Evolutionary conservation across 2,329 filamentous ascomycete species (phyloP).

Genomic region (Colletotrichum sp.): DNA sequence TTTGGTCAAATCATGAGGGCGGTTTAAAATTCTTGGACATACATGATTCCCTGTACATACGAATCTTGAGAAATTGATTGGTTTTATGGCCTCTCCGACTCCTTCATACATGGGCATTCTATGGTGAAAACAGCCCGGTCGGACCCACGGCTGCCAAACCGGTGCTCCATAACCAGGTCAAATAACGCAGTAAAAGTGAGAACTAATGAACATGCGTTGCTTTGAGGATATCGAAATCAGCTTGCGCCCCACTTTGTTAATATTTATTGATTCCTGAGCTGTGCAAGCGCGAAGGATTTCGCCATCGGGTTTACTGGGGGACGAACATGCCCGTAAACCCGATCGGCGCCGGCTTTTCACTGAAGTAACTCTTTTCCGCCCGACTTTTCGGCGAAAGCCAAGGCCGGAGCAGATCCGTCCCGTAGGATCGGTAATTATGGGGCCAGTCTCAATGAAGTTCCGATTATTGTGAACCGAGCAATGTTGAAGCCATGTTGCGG

Average conservation of each 20-base stretch:
- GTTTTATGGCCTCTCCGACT: not conserved
- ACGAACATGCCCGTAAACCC: not conserved
- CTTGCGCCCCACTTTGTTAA: not conserved
- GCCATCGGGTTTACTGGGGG: not conserved
- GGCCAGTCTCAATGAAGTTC: not conserved
- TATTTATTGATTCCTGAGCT: not conserved
- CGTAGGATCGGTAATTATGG: not conserved
- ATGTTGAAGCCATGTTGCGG: not conserved
- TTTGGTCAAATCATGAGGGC: not conserved
- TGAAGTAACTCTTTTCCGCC: not conserved
- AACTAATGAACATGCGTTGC: too few species aligned
- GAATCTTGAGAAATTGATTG: not conserved
- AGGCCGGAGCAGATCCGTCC: not conserved
- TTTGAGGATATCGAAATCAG: not conserved
- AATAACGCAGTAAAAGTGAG: not conserved
- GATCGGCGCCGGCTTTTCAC: not conserved
- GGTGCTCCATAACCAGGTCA: not conserved
- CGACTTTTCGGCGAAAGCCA: not conserved
- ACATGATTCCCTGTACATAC: slow-evolving; percentile 5
- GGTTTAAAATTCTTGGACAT: not conserved
- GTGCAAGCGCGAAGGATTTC: not conserved
- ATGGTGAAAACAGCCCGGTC: not conserved
- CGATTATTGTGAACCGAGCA: not conserved
- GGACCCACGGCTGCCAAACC: accelerated
- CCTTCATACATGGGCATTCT: not conserved